Conservation (phyloP, 2,329 filamentous ascomycete genomes). For the Leptosphaerulina australis region DNA sequence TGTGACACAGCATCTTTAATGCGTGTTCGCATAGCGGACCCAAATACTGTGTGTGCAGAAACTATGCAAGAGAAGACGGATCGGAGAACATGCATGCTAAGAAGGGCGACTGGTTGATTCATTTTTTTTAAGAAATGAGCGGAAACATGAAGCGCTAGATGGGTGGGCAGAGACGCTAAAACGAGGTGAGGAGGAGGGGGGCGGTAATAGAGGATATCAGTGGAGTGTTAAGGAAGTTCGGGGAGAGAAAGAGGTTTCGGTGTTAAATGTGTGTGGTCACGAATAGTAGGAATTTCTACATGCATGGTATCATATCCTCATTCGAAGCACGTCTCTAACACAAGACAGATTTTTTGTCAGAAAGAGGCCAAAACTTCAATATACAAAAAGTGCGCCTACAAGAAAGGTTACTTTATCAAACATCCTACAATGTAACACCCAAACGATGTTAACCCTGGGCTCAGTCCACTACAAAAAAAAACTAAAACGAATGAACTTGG, state of each 20-base stretch:
- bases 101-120: conserved; percentile 52
- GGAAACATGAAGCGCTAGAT: conserved; percentile 44
- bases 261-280: neutral
- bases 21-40: conserved; percentile 46
- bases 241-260: conserved; percentile 15
- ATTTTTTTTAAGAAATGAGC: conserved; percentile 51
- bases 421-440: too few relatives aligned
- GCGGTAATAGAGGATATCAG: conserved; percentile 33
- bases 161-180: conserved; percentile 40
- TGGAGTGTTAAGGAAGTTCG: conserved; percentile 33
- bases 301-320: too few relatives aligned
- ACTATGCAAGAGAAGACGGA: conserved; percentile 45
- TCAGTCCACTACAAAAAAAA: too few relatives aligned
- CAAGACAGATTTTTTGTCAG: too few relatives aligned
- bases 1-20: conserved; percentile 54
- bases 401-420: too few relatives aligned
- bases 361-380: too few relatives aligned
- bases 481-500: conserved; percentile 1
- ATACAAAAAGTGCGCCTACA: too few relatives aligned
- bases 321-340: too few relatives aligned
- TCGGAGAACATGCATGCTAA: conserved; percentile 42
- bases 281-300: too few relatives aligned
- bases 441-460: too few relatives aligned
- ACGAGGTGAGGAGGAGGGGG: conserved; percentile 32
- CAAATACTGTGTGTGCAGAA: conserved; percentile 23